These are phyloP conservation scores for Starmera caribaea DNA, from an alignment of 805 yeast genomes.

Conservation along the genomic window DNA sequence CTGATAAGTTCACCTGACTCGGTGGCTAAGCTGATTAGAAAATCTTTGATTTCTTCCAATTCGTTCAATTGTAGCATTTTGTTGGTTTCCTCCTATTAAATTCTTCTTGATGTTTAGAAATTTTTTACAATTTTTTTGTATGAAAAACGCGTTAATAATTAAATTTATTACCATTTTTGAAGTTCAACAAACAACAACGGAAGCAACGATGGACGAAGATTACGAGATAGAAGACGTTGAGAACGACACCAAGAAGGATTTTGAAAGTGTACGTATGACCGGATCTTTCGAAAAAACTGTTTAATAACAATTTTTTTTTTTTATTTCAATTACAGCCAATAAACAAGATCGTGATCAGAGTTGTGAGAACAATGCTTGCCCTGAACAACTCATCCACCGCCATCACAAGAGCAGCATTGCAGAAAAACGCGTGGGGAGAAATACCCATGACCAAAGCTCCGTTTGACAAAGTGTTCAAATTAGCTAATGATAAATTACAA, in stretches of 20 bases:
- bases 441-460: constrained; percentile 1
- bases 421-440: constrained; percentile 7
- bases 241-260: too few relatives aligned
- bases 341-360: constrained; percentile 2
- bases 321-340: too few relatives aligned
- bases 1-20: constrained; percentile 42
- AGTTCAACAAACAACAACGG: too few relatives aligned
- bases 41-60: constrained; percentile 23
- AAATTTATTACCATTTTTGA: too few relatives aligned
- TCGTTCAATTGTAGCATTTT: not conserved
- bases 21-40: constrained; percentile 29
- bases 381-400: constrained; percentile 5
- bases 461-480: constrained; percentile 1
- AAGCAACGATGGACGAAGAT: too few relatives aligned
- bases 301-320: too few relatives aligned
- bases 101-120: too few relatives aligned
- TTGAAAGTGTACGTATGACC: too few relatives aligned
- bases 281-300: too few relatives aligned
- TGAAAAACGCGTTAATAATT: too few relatives aligned
- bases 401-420: constrained; percentile 5
- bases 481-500: constrained; percentile 2
- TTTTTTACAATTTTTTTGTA: too few relatives aligned
- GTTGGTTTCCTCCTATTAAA: not conserved
- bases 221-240: too few relatives aligned
- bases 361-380: constrained; percentile 6